These are phyloP conservation scores for Cardamine occulta DNA, from an alignment of 345 rosid species.

Conservation along the genomic window DNA sequence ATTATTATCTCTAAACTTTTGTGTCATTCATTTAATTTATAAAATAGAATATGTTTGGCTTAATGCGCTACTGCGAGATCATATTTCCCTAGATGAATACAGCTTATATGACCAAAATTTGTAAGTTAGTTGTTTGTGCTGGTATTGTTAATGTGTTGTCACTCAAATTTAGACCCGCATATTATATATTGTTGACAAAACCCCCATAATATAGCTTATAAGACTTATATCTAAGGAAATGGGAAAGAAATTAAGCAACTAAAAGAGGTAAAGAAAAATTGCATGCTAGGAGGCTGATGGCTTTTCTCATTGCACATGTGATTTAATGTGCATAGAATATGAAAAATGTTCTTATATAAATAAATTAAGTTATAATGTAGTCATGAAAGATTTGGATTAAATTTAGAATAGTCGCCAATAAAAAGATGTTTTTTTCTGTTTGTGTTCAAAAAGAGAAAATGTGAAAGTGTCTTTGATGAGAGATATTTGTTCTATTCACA, in stretches of 20 bases:
- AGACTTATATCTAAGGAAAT: not conserved
- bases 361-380: not conserved
- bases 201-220: not conserved
- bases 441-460: not conserved
- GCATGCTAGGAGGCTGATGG: conserved; percentile 27
- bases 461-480: not conserved
- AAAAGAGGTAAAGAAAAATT: not conserved
- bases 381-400: conserved; percentile 11
- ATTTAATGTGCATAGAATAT: conserved; percentile 16
- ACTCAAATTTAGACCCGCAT: not conserved
- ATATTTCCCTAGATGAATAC: not conserved
- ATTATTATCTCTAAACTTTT: not conserved
- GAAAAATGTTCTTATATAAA: not conserved
- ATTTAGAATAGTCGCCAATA: conserved; percentile 1
- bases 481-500: not conserved
- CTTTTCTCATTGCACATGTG: not conserved
- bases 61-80: not conserved
- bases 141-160: not conserved
- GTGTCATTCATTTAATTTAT: not conserved
- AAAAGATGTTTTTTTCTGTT: not conserved
- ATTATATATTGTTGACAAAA: not conserved
- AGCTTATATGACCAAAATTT: not conserved
- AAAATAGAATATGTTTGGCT: not conserved
- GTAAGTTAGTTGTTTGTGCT: not conserved
- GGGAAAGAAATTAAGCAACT: not conserved